These are phyloP conservation scores for Leccinum broughii DNA, from an alignment of 768 basidiomycete species.

Conservation along the genomic window DNA sequence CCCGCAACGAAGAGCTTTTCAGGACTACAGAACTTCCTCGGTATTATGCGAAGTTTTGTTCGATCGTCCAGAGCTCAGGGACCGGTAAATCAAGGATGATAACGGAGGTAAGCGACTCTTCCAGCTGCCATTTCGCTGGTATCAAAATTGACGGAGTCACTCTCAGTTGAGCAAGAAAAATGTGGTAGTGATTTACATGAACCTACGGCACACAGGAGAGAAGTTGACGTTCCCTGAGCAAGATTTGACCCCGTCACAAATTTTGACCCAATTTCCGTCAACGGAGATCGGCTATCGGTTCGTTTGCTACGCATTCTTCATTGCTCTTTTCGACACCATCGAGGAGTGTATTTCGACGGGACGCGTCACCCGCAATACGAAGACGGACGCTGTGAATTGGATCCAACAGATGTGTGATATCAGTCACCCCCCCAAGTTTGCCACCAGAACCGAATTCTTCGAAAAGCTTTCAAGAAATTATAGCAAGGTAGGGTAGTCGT, in stretches of 20 bases:
- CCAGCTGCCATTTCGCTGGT: background rate
- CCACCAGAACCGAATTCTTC: background rate
- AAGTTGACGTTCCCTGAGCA: constrained; percentile 12
- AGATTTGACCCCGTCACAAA: constrained; percentile 13
- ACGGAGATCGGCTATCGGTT: background rate
- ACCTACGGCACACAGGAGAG: constrained; percentile 7
- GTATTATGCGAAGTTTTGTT: constrained; percentile 13
- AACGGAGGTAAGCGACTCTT: constrained; percentile 1
- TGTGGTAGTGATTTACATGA: constrained; percentile 22
- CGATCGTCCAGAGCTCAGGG: constrained; percentile 15
- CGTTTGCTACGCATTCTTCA: constrained; percentile 15
- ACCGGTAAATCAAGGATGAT: constrained; percentile 17
- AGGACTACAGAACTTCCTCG: background rate
- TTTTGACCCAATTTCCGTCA: constrained; percentile 9
- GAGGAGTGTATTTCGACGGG: background rate
- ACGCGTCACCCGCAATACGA: background rate
- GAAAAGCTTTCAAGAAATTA: background rate
- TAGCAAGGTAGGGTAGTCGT: constrained; percentile 1
- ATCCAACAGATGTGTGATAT: constrained; percentile 7
- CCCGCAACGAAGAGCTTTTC: constrained; percentile 12
- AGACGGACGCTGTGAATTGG: background rate
- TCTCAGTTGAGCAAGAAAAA: constrained; percentile 11
- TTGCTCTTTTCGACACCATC: constrained; percentile 12
- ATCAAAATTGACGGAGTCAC: background rate
- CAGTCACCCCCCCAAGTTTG: background rate